Base-by-base conservation (phyloP, 768 basidiomycete genomes). In the Tylopilus sp. region DNA sequence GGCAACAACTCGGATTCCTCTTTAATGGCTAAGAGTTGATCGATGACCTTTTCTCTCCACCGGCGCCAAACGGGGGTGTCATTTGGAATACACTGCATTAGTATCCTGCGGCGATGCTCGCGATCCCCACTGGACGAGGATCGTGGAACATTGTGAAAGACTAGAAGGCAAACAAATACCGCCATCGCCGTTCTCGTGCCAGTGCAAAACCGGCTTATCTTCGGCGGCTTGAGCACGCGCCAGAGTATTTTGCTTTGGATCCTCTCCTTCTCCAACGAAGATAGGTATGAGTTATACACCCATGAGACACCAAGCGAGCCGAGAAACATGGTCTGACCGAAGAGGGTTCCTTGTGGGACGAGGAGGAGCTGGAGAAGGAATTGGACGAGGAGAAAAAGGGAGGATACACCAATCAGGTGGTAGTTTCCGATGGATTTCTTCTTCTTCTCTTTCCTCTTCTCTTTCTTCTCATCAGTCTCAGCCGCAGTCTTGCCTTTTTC, bases 311-410 rank as follows among this genome's bases (percentile, higher is more conserved):
- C 60, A 40, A 73, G 58, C 7, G 69, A 64, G 8, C 48, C 6
- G 20, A 69, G 47, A 44, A 72, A 72, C 67, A 72, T 60, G 42
- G 64, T 50, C 42, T 72, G 71, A 5, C 72, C 71, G 13, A 73
- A 73, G 3, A 71, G 60, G 3, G 55, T 35, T 9, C 62, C 63
- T 53, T 68, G 68, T 0, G 71, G 71, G 30, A 70, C 57, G 33
- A 72, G 57, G 23, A 71, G 57, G 15, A 71, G 64, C 31, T 72
- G 72, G 20, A 62, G 17, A 41, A 72, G 50, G 54, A 71, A 69
- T 25, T 71, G 71, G 43, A 60, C 25, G 10, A 63, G 31, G 30
- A 69, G 63, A 0, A 69, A 40, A 30, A 72, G 47, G 8, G 69
- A 61, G 26, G 50, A 66, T 28, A 62, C 0, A 2, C 71, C 64